These are phyloP conservation scores for fission yeast (Schizosaccharomyces pombe) DNA, from an alignment of 805 yeast genomes.

Conservation along the genomic window DNA sequence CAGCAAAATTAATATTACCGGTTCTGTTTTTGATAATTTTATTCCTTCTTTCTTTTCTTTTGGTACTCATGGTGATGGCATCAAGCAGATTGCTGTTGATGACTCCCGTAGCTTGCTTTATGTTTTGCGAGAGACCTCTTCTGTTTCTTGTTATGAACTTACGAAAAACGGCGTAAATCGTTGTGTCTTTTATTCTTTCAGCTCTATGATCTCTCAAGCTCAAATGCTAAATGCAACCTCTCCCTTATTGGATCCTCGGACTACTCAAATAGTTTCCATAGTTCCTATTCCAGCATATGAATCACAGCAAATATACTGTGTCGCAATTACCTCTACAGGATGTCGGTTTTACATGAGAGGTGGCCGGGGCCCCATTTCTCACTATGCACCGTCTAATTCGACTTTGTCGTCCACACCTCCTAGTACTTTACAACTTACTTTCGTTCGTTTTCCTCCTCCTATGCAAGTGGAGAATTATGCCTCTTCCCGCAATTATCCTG, in stretches of 20 bases:
- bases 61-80: constrained; percentile 20
- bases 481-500: background rate
- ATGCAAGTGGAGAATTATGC: background rate
- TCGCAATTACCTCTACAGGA: constrained; percentile 67
- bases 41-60: background rate
- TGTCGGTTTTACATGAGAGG: constrained; percentile 49
- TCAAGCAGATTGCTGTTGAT: constrained; percentile 49
- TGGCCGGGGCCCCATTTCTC: constrained; percentile 17
- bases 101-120: constrained; percentile 55
- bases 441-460: background rate
- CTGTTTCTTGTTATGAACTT: constrained; percentile 56
- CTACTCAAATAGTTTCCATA: constrained; percentile 27
- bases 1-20: constrained; percentile 61
- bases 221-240: constrained; percentile 14
- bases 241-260: constrained; percentile 12
- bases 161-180: constrained; percentile 19
- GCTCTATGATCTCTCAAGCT: constrained; percentile 13
- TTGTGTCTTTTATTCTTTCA: constrained; percentile 14
- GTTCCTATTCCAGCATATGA: constrained; percentile 39
- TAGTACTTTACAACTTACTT: background rate
- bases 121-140: constrained; percentile 58
- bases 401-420: background rate
- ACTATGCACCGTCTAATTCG: constrained; percentile 21
- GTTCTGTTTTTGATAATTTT: constrained; percentile 19
- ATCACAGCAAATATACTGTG: constrained; percentile 43